A percentile compares a stretch with the other conserved stretches of the same genome.
Conservation (phyloP, 208 protist genomes). For the Leptomonas pyrrhocoris region DNA sequence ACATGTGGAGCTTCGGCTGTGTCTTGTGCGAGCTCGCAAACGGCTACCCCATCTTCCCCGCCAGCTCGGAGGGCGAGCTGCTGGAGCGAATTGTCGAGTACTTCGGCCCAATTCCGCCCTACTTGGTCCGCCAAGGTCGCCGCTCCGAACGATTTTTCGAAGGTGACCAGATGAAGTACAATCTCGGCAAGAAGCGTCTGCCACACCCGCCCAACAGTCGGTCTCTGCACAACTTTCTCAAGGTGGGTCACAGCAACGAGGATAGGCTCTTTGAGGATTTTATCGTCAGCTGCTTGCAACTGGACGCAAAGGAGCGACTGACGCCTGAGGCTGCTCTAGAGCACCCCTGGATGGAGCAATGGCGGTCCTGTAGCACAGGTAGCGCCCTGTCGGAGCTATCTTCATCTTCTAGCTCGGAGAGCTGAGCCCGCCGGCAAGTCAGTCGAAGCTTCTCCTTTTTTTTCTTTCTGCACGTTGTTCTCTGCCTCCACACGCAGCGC, state of each 20-base stretch:
- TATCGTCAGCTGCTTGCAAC: constrained; percentile 52
- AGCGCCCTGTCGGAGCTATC: constrained; percentile 16
- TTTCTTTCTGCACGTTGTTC: no score
- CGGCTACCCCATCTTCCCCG: constrained; percentile 93
- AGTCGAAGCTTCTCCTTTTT: no score
- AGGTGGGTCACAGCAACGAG: constrained; percentile 31
- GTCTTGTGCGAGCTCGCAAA: constrained; percentile 93
- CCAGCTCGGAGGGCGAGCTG: constrained; percentile 79
- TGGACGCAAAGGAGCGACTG: constrained; percentile 67
- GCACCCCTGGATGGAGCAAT: constrained; percentile 72
- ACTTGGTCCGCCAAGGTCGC: constrained; percentile 52
- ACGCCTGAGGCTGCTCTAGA: constrained; percentile 65
- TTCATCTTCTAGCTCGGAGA: constrained; percentile 4
- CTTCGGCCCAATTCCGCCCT: constrained; percentile 71
- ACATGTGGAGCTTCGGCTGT: constrained; percentile 95
- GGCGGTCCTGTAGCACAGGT: constrained; percentile 25
- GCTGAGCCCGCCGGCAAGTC: neutral
- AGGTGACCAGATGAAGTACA: constrained; percentile 24
- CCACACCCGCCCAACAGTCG: constrained; percentile 36
- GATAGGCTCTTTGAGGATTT: constrained; percentile 60
- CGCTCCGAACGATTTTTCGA: constrained; percentile 68
- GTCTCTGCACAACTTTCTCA: constrained; percentile 46
- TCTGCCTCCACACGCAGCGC: no score
- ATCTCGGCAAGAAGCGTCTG: constrained; percentile 31
- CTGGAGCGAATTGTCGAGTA: constrained; percentile 85